Evolutionary conservation across 352 stramenopile species (phyloP).

Genomic region (Globisporangium carolinianum): DNA sequence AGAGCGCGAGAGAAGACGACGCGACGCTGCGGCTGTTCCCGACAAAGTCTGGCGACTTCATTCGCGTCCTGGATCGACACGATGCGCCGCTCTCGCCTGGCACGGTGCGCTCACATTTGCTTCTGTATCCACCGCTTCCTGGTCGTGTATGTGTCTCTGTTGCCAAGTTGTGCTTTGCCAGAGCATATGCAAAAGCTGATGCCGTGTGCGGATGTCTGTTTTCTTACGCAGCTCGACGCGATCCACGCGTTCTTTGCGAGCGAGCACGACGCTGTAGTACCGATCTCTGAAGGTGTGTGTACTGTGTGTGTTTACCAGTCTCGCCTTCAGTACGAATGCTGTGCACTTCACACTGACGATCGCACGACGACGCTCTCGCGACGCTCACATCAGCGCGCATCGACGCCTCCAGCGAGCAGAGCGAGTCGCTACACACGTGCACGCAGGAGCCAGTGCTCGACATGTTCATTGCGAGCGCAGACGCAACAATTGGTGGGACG

Average conservation of each 20-base stretch:
- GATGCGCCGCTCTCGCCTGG: slow-evolving; percentile 42
- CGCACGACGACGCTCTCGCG: too few species aligned
- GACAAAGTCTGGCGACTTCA: slow-evolving; percentile 28
- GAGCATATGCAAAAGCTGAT: not conserved
- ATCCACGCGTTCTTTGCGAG: slow-evolving; percentile 10
- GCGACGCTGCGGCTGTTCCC: slow-evolving; percentile 4
- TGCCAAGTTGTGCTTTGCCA: not conserved
- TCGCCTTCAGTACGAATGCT: too few species aligned
- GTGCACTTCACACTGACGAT: too few species aligned
- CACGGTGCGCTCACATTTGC: slow-evolving; percentile 25
- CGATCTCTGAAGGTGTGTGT: not conserved
- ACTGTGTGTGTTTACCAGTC: not conserved
- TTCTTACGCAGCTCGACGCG: slow-evolving; percentile 9
- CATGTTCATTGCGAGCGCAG: slow-evolving; percentile 10
- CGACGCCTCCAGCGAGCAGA: not conserved
- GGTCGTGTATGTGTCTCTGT: not conserved
- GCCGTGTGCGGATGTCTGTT: not conserved
- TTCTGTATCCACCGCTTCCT: not conserved
- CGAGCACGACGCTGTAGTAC: not conserved
- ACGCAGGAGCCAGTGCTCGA: slow-evolving; percentile 7
- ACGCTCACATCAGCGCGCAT: too few species aligned
- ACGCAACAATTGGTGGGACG: not conserved
- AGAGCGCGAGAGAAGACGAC: slow-evolving; percentile 10
- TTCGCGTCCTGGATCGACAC: slow-evolving; percentile 53
- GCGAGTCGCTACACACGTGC: not conserved